A percentile compares a stretch with the other conserved stretches of the same genome.
Conservation (phyloP, 2,329 filamentous ascomycete genomes). For the Hawksworthiomyces lignivorus region DNA sequence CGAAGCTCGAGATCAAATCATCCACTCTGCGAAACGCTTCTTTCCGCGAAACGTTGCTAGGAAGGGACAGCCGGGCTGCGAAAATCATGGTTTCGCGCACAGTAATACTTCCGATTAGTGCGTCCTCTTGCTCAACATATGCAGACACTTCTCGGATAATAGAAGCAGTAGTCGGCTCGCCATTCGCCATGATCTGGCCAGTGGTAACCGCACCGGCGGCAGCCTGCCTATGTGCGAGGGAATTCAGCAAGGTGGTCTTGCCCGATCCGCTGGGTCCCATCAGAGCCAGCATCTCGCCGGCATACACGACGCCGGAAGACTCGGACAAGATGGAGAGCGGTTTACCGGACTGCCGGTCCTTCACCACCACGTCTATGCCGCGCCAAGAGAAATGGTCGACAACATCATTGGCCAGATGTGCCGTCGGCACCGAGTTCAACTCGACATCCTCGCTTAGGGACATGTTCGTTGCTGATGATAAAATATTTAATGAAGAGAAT, state of each 20-base stretch:
- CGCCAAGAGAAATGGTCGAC: conserved; percentile 61
- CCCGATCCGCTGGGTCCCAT: conserved; percentile 72
- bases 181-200: conserved; percentile 56
- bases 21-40: conserved; percentile 58
- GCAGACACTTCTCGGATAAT: conserved; percentile 59
- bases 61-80: conserved; percentile 59
- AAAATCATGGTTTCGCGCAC: conserved; percentile 74
- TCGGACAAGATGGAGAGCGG: conserved; percentile 55
- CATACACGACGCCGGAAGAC: conserved; percentile 56
- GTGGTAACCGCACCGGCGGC: conserved; percentile 38
- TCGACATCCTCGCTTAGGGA: too few relatives aligned
- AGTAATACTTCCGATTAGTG: conserved; percentile 71
- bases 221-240: conserved; percentile 54
- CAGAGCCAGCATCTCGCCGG: conserved; percentile 66
- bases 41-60: conserved; percentile 32
- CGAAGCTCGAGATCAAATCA: conserved; percentile 62
- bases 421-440: conserved; percentile 24
- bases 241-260: conserved; percentile 79
- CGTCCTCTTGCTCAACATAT: conserved; percentile 86
- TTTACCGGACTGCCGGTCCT: conserved; percentile 61
- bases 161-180: conserved; percentile 40
- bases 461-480: too few relatives aligned
- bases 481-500: too few relatives aligned
- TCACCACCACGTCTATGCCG: conserved; percentile 61
- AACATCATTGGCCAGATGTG: conserved; percentile 54